Evolutionary conservation across 2,329 filamentous ascomycete genomes (phyloP).

Genomic region (Penicillium hordei): DNA sequence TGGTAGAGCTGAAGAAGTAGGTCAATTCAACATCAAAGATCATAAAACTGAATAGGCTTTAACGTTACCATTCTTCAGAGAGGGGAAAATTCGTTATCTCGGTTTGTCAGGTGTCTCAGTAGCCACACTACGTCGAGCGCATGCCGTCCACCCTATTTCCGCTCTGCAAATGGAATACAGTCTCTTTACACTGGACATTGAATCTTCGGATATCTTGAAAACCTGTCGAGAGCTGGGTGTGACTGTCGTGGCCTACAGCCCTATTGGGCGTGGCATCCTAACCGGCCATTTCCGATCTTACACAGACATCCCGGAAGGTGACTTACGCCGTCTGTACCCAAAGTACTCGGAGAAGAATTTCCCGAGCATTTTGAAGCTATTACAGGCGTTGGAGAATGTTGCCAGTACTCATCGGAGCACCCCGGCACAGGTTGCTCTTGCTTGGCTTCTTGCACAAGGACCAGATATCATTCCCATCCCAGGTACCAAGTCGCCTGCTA

Average conservation of each 20-base stretch:
- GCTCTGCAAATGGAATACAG: constrained; percentile 52
- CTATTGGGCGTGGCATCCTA: constrained; percentile 42
- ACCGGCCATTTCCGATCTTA: constrained; percentile 41
- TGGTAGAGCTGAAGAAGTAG: constrained; percentile 45
- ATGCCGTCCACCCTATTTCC: constrained; percentile 45
- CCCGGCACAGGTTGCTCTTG: constrained; percentile 58
- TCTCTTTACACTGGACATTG: constrained; percentile 47
- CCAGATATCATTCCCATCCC: constrained; percentile 30
- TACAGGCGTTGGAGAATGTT: constrained; percentile 50
- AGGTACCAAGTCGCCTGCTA: constrained; percentile 20
- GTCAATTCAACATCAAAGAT: background rate
- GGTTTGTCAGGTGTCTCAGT: constrained; percentile 48
- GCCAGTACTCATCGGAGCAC: constrained; percentile 57
- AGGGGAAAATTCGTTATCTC: constrained; percentile 52
- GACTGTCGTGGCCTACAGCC: constrained; percentile 43
- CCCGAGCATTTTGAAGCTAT: constrained; percentile 53
- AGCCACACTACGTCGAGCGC: constrained; percentile 49
- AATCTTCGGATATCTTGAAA: constrained; percentile 42
- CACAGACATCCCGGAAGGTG: constrained; percentile 49
- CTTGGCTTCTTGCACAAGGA: constrained; percentile 63
- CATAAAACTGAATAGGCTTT: background rate
- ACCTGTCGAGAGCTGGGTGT: constrained; percentile 51
- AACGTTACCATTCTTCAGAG: constrained; percentile 9
- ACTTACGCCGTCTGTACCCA: constrained; percentile 50
- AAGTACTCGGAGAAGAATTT: constrained; percentile 54